phyloP scores from a whole-genome alignment of 495 filamentous ascomycete species.

The Tuber microsphaerosporum region DNA sequence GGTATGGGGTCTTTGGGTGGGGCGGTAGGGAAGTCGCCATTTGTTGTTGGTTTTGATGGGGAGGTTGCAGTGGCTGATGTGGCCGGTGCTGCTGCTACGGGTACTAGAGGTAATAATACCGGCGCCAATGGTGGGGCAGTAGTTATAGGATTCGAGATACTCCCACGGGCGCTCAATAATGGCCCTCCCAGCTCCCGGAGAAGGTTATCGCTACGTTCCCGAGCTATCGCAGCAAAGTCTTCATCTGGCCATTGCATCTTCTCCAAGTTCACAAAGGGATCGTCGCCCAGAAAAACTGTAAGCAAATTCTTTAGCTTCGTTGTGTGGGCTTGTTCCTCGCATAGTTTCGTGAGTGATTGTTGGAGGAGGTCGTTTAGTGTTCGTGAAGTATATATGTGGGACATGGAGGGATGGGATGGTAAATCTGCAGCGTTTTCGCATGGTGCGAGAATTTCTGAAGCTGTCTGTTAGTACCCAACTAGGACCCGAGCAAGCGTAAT shows the following conservation, averaged over 20 bases:
- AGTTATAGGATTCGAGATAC: slow-evolving; percentile 11
- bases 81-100: slow-evolving; percentile 4
- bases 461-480: slow-evolving; percentile 19
- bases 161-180: slow-evolving; percentile 10
- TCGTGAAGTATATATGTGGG: slow-evolving; percentile 70
- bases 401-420: slow-evolving; percentile 72
- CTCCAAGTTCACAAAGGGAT: slow-evolving; percentile 37
- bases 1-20: neutral
- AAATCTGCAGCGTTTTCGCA: slow-evolving; percentile 81
- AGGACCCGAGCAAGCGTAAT: neutral
- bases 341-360: slow-evolving; percentile 51
- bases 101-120: neutral
- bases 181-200: slow-evolving; percentile 29
- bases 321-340: slow-evolving; percentile 40
- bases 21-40: neutral
- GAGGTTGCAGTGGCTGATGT: neutral
- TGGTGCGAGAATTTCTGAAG: slow-evolving; percentile 72
- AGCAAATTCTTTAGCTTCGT: slow-evolving; percentile 40
- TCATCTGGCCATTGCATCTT: slow-evolving; percentile 39
- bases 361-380: slow-evolving; percentile 71
- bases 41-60: slow-evolving; percentile 5
- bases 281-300: slow-evolving; percentile 40
- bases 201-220: slow-evolving; percentile 32
- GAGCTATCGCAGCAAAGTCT: slow-evolving; percentile 32
- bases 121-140: slow-evolving; percentile 1